Evolutionary conservation across 2,329 filamentous ascomycete genomes (phyloP), one percentile per base, ranked within the genome.

Genomic region (Aspergillus cejpii): DNA sequence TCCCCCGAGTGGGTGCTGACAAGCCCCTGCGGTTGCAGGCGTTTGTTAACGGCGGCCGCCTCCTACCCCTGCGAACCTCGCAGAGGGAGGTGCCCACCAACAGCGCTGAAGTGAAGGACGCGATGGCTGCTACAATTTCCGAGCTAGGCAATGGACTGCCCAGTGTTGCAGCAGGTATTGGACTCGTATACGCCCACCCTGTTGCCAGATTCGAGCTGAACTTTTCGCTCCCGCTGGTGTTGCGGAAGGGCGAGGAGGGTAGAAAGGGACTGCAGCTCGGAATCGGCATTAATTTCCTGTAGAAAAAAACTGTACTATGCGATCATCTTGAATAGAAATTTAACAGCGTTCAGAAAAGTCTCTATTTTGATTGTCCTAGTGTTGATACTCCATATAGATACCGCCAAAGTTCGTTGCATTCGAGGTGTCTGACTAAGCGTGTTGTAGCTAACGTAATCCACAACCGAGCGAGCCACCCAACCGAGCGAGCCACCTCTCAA

Each of bases 241-340:
- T 88, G 59, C 78, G 92, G 47, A 83, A 78, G 52, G 89, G 88
- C 27, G 92, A 98, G 69, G 84, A 92, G 57, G 84, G 81, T 12
- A 80, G 91, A 44, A 98, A 98, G 71, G 92, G 92, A 1, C 63
- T 98, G 52, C 89, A 92, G 65, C 83, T 98, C 58, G 92, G 92
- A n/a, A 87, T 98, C 31, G 92, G 92, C 39, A 89, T 98, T 62
- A 94, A 87, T 70, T 96, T 98, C 65, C 71, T 97, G 76, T 97
- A 85, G 54, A 62, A 56, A 62, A 56, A 60, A 50, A 55, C 37
- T 54, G 49, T 39, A 44, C 15, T 39, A 44, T 38, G 34, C 23
- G 23, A 24, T 34, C 31, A 29, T 6, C 11, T 31, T 44, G 4
- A 26, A 44, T 48, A 50, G 37, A 47, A 26, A n/a, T 10, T 26